A percentile compares a stretch with the other conserved stretches of the same genome.
Conservation (phyloP, 768 basidiomycete genomes). For the Chalciporus piperatus region DNA sequence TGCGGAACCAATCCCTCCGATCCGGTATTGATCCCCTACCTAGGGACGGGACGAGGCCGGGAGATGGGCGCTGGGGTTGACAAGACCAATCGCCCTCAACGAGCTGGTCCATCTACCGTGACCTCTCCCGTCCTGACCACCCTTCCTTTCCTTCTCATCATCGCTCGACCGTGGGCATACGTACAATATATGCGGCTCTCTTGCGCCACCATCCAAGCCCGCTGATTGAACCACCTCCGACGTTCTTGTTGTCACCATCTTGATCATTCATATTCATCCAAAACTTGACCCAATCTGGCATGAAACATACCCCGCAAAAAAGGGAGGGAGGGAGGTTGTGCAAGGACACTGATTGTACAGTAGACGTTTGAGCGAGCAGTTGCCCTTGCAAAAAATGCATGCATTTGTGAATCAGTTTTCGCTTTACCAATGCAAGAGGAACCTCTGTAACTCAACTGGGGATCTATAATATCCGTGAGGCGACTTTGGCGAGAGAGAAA, state of each 20-base stretch:
- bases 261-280: neutral
- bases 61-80: neutral
- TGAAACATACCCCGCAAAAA: conserved; percentile 6
- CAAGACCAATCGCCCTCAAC: neutral
- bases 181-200: neutral
- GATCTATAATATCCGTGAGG: too few relatives aligned
- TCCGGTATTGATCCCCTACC: conserved; percentile 54
- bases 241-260: neutral
- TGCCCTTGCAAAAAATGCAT: conserved; percentile 1
- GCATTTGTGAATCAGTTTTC: too few relatives aligned
- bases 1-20: conserved; percentile 84
- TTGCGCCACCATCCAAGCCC: neutral
- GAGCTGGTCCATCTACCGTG: neutral
- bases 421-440: too few relatives aligned
- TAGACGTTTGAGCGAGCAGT: neutral
- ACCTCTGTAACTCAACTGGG: too few relatives aligned
- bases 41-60: neutral
- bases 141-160: neutral
- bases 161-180: neutral
- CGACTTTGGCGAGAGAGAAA: too few relatives aligned
- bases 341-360: conserved; percentile 3
- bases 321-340: neutral
- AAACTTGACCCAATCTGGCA: neutral
- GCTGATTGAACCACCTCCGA: neutral
- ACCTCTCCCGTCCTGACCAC: neutral